Evolutionary conservation across 768 basidiomycete species (phyloP).

Genomic region (Arthromyces matolae): DNA sequence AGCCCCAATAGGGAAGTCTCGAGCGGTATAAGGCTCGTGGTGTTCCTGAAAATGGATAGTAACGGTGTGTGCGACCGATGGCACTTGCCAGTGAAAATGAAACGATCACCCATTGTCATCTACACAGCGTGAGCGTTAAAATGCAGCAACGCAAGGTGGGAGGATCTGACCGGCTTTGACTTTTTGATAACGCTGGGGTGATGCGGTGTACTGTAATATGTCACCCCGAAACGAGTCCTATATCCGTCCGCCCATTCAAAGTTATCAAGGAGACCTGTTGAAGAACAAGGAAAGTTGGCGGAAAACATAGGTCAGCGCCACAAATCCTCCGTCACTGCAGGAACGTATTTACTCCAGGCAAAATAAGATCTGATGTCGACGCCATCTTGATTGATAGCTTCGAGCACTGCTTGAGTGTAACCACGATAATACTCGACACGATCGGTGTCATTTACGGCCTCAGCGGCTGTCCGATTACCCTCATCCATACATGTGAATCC

Average conservation of each 20-base stretch:
- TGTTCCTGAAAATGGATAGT: too few species aligned
- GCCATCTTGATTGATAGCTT: constrained; percentile 52
- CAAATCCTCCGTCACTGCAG: neutral
- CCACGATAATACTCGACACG: constrained; percentile 62
- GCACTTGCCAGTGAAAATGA: too few species aligned
- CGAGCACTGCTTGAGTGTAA: constrained; percentile 47
- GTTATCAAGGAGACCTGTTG: constrained; percentile 58
- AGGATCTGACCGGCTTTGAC: too few species aligned
- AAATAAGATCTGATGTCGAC: constrained; percentile 60
- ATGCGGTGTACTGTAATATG: constrained; percentile 66
- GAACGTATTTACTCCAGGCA: constrained; percentile 50
- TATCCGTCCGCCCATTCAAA: constrained; percentile 76
- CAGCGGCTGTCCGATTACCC: constrained; percentile 37
- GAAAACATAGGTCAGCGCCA: constrained; percentile 1
- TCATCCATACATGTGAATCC: constrained; percentile 66
- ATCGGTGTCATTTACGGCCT: constrained; percentile 53
- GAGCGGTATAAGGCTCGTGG: too few species aligned
- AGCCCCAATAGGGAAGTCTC: too few species aligned
- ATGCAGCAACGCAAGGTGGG: too few species aligned
- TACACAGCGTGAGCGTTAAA: too few species aligned
- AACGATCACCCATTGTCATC: too few species aligned
- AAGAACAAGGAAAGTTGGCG: neutral
- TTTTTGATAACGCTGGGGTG: too few species aligned
- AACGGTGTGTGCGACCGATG: too few species aligned
- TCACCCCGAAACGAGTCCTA: constrained; percentile 62